Conservation (phyloP, 2,329 filamentous ascomycete species). For the Didymella glomerata region DNA sequence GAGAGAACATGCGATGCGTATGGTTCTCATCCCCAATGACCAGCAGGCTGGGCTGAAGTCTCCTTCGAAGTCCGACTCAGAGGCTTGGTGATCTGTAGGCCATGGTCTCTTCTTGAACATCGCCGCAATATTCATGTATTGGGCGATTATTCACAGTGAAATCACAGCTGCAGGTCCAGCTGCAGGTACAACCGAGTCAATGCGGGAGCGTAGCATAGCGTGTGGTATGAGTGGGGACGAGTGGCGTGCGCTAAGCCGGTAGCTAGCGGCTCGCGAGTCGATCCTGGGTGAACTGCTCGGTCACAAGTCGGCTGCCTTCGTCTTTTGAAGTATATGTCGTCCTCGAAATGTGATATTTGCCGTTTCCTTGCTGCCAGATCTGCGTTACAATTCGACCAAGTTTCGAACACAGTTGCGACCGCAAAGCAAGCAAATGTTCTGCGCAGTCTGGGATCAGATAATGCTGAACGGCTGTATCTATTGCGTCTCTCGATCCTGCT, state of each 20-base stretch:
- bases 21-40: no score
- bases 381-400: background rate
- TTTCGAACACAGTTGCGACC: background rate
- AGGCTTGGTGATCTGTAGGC: no score
- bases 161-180: background rate
- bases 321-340: no score
- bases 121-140: background rate
- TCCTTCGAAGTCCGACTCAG: no score
- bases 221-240: conserved; percentile 6
- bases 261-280: conserved; percentile 13
- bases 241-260: conserved; percentile 16
- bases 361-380: background rate
- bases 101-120: background rate
- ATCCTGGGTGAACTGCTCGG: conserved; percentile 13
- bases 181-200: conserved; percentile 7
- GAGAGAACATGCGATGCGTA: no score
- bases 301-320: conserved; percentile 4
- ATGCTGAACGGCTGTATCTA: background rate
- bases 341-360: background rate
- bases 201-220: conserved; percentile 16
- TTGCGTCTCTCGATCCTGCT: background rate
- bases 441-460: background rate
- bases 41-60: no score
- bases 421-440: background rate
- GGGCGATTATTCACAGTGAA: background rate